Percentiles rank a stretch among this genome's conserved stretches.
Evolutionary conservation across 2,329 filamentous ascomycete species (phyloP).

Genomic region (Exophiala oligosperma): DNA sequence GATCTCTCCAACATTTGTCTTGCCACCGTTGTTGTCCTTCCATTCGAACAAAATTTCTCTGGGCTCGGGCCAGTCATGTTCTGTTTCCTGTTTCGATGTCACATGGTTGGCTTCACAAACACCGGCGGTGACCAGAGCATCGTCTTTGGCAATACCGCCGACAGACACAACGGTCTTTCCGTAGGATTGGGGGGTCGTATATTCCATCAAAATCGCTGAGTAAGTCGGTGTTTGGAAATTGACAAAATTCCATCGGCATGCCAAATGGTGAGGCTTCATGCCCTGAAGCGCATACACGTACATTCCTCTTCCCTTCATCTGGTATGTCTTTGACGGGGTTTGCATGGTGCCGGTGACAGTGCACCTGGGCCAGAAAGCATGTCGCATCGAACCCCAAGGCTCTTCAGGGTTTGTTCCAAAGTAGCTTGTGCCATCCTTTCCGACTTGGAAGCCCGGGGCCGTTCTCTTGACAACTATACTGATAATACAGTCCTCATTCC

Average conservation of each 20-base stretch:
- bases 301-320: slow-evolving; percentile 77
- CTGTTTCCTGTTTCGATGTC: slow-evolving; percentile 67
- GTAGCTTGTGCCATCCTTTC: slow-evolving; percentile 77
- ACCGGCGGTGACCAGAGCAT: slow-evolving; percentile 74
- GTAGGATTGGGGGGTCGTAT: slow-evolving; percentile 89
- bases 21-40: slow-evolving; percentile 73
- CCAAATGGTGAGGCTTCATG: slow-evolving; percentile 98
- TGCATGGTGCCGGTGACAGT: slow-evolving; percentile 78
- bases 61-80: slow-evolving; percentile 89
- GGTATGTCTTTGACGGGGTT: slow-evolving; percentile 75
- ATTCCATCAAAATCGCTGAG: slow-evolving; percentile 94
- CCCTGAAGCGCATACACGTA: slow-evolving; percentile 88
- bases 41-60: slow-evolving; percentile 73
- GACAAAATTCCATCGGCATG: slow-evolving; percentile 88
- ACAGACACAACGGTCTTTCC: slow-evolving; percentile 81
- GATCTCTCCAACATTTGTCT: slow-evolving; percentile 67
- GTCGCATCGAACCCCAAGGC: slow-evolving; percentile 90
- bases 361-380: slow-evolving; percentile 92
- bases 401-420: slow-evolving; percentile 83
- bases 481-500: slow-evolving; percentile 76
- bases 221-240: slow-evolving; percentile 85
- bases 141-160: slow-evolving; percentile 76
- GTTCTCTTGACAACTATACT: slow-evolving; percentile 78
- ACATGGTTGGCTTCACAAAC: slow-evolving; percentile 68
- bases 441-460: slow-evolving; percentile 79